Percentiles rank a stretch among this genome's conserved stretches.
Evolutionary conservation across 1,284 basidiomycete species (phyloP).

Genomic region (Trichosporon asahii): DNA sequence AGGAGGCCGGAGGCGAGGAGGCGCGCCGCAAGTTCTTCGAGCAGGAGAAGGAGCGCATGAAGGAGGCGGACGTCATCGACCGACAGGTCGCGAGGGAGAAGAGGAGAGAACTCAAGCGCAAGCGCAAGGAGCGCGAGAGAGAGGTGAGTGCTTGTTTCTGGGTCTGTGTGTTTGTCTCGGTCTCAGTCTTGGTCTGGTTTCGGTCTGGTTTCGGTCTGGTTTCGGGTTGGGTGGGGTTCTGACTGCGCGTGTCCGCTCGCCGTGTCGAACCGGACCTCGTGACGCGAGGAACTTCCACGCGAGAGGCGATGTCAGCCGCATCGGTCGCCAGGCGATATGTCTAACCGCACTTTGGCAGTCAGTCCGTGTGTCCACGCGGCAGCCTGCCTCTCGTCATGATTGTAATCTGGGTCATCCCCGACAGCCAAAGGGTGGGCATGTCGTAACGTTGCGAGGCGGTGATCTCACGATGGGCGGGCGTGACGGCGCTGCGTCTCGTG

Average conservation of each 20-base stretch:
- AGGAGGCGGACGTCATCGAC: conserved; percentile 68
- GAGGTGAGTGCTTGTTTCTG: conserved; percentile 51
- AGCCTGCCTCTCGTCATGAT: no score
- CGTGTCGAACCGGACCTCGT: background rate
- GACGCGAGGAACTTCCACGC: background rate
- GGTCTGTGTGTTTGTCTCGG: background rate
- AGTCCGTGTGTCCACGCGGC: background rate
- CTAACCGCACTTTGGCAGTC: background rate
- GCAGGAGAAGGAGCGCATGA: conserved; percentile 68
- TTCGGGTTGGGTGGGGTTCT: background rate
- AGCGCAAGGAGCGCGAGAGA: conserved; percentile 78
- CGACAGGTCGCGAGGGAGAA: conserved; percentile 81
- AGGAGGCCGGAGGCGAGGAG: conserved; percentile 62
- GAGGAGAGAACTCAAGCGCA: conserved; percentile 76
- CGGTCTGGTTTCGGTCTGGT: background rate
- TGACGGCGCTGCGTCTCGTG: background rate
- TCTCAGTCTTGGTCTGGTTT: background rate
- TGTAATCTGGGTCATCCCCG: no score
- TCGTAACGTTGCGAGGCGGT: background rate
- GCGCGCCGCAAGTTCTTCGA: conserved; percentile 68
- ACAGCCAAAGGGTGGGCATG: background rate
- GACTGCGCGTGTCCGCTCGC: background rate
- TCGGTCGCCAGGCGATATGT: background rate
- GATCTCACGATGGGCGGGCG: background rate
- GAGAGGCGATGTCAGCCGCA: background rate